phyloP scores from a whole-genome alignment of 768 basidiomycete genomes.

The Sutorius australiensis region DNA sequence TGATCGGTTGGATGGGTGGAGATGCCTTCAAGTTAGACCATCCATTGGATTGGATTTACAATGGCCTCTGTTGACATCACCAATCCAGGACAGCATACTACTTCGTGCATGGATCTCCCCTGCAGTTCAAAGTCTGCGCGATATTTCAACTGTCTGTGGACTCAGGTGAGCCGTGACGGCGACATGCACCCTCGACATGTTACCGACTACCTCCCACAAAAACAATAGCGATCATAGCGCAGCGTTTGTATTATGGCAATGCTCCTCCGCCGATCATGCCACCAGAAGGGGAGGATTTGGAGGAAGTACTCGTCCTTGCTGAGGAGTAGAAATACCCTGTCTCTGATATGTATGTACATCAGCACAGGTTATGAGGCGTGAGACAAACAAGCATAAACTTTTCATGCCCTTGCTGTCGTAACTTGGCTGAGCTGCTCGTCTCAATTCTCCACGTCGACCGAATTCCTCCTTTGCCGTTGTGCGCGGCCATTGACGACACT shows the following conservation, averaged over 20 bases:
- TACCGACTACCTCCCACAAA: slow-evolving; percentile 10
- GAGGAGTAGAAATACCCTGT: slow-evolving; percentile 43
- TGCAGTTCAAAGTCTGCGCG: slow-evolving; percentile 82
- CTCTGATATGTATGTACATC: background rate
- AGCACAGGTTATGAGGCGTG: slow-evolving; percentile 11
- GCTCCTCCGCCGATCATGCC: slow-evolving; percentile 53
- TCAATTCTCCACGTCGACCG: slow-evolving; percentile 24
- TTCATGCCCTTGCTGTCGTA: slow-evolving; percentile 16
- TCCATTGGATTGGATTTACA: slow-evolving; percentile 7
- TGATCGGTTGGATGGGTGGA: slow-evolving; percentile 81
- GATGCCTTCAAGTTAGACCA: slow-evolving; percentile 74
- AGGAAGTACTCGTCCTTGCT: slow-evolving; percentile 66
- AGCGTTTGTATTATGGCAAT: slow-evolving; percentile 73
- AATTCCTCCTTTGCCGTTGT: slow-evolving; percentile 11
- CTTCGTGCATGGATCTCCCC: slow-evolving; percentile 64
- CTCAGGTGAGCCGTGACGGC: slow-evolving; percentile 47
- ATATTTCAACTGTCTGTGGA: slow-evolving; percentile 82
- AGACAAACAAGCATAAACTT: slow-evolving; percentile 33
- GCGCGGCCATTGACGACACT: slow-evolving; percentile 18
- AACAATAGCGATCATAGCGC: slow-evolving; percentile 62
- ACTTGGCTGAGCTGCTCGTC: slow-evolving; percentile 9
- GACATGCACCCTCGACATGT: slow-evolving; percentile 3
- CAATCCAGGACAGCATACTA: slow-evolving; percentile 68
- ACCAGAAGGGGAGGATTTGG: slow-evolving; percentile 57
- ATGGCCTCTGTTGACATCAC: slow-evolving; percentile 16